phyloP scores from a whole-genome alignment of 2,329 filamentous ascomycete species.

The Sporothrix euskadiensis region DNA sequence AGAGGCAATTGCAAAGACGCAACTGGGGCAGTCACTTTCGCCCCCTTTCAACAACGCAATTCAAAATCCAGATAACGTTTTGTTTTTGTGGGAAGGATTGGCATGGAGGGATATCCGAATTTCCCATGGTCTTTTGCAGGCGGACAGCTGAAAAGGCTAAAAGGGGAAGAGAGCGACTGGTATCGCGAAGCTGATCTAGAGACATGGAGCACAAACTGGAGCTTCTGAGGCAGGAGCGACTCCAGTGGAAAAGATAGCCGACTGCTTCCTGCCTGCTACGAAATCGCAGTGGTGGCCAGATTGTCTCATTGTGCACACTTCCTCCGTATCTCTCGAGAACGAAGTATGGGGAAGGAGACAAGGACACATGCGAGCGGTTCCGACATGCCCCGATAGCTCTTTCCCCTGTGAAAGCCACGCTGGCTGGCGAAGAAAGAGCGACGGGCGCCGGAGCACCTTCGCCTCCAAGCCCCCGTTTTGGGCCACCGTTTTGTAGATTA shows the following conservation, averaged over 20 bases:
- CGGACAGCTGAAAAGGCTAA: slow-evolving; percentile 14
- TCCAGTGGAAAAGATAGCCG: slow-evolving; percentile 10
- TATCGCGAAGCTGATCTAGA: neutral
- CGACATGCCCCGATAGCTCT: slow-evolving; percentile 18
- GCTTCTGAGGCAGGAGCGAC: neutral
- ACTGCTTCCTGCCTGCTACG: neutral
- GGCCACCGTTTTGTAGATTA: neutral
- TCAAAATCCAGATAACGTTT: slow-evolving; percentile 20
- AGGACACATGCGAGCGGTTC: slow-evolving; percentile 7
- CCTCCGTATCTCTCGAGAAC: neutral
- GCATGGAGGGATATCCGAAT: slow-evolving; percentile 5
- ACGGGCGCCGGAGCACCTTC: neutral
- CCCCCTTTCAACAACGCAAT: neutral
- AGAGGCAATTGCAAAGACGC: slow-evolving; percentile 11
- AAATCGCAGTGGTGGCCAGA: neutral
- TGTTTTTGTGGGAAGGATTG: slow-evolving; percentile 7
- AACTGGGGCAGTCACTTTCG: neutral
- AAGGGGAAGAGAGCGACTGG: slow-evolving; percentile 10
- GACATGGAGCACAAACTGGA: neutral
- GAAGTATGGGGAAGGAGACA: neutral
- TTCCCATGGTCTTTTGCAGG: neutral
- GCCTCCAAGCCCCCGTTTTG: slow-evolving; percentile 17
- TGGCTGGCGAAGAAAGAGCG: neutral
- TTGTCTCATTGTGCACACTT: neutral
- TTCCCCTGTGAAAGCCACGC: neutral